Evolutionary conservation across 345 rosid genomes (phyloP).

Genomic region (Lepidium aucheri): DNA sequence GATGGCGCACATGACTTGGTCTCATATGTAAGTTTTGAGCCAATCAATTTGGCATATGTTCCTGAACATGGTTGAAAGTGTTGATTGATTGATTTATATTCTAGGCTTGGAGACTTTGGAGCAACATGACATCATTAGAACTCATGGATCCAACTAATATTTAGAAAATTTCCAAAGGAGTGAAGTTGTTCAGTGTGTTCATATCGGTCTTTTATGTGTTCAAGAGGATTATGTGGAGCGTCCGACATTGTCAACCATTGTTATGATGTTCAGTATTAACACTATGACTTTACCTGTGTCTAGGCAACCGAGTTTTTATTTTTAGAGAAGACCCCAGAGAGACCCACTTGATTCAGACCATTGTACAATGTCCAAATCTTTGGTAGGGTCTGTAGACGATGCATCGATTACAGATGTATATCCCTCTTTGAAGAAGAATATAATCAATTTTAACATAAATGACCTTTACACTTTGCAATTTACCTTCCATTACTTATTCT

Average conservation of each 20-base stretch:
- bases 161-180: constrained; percentile 12
- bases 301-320: constrained; percentile 31
- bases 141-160: constrained; percentile 38
- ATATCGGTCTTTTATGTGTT: no score
- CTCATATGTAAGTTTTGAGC: constrained; percentile 21
- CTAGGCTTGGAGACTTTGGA: constrained; percentile 57
- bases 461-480: background rate
- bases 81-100: background rate
- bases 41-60: background rate
- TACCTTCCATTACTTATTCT: background rate
- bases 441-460: background rate
- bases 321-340: background rate
- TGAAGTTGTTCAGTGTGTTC: constrained; percentile 22
- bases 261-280: constrained; percentile 33
- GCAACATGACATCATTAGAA: background rate
- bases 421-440: constrained; percentile 31
- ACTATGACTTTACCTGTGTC: constrained; percentile 28
- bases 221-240: constrained; percentile 42
- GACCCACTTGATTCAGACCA: background rate
- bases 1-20: background rate
- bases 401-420: constrained; percentile 31
- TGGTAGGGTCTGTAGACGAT: constrained; percentile 26
- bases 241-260: constrained; percentile 40
- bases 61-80: background rate
- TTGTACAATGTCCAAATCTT: constrained; percentile 3